Evolutionary conservation across 2,329 filamentous ascomycete species (phyloP).

Genomic region (Fusarium keratoplasticum): DNA sequence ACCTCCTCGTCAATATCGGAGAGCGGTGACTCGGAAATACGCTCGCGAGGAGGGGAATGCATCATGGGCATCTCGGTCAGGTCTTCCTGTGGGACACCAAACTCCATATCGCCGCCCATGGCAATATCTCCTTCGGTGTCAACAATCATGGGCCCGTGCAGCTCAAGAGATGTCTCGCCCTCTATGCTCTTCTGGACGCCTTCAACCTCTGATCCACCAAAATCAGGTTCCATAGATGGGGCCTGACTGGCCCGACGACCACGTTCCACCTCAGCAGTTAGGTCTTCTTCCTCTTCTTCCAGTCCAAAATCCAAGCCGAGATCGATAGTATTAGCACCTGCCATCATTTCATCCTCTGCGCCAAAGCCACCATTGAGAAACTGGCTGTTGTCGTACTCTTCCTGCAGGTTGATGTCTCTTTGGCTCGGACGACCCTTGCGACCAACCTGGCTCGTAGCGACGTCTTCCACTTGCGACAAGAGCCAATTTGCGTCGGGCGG

Average conservation of each 20-base stretch:
- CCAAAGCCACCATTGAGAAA: conserved; percentile 77
- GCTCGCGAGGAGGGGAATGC: conserved; percentile 57
- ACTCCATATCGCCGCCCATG: conserved; percentile 69
- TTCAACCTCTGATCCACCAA: conserved; percentile 72
- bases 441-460: conserved; percentile 63
- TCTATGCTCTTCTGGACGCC: conserved; percentile 66
- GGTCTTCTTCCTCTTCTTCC: conserved; percentile 70
- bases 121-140: conserved; percentile 73
- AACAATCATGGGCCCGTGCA: conserved; percentile 66
- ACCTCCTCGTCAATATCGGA: conserved; percentile 76
- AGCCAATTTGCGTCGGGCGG: conserved; percentile 90
- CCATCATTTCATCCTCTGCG: conserved; percentile 68
- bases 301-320: conserved; percentile 81
- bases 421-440: conserved; percentile 69
- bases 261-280: conserved; percentile 76
- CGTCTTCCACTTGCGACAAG: conserved; percentile 78
- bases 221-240: conserved; percentile 74
- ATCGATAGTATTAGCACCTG: conserved; percentile 74
- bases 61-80: conserved; percentile 64
- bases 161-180: conserved; percentile 65
- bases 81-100: conserved; percentile 72
- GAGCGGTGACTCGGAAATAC: conserved; percentile 77
- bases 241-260: conserved; percentile 84
- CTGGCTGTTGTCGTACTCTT: conserved; percentile 81
- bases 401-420: conserved; percentile 75